phyloP scores from a whole-genome alignment of 202 grass and related monocot species.

The Setaria italica region DNA sequence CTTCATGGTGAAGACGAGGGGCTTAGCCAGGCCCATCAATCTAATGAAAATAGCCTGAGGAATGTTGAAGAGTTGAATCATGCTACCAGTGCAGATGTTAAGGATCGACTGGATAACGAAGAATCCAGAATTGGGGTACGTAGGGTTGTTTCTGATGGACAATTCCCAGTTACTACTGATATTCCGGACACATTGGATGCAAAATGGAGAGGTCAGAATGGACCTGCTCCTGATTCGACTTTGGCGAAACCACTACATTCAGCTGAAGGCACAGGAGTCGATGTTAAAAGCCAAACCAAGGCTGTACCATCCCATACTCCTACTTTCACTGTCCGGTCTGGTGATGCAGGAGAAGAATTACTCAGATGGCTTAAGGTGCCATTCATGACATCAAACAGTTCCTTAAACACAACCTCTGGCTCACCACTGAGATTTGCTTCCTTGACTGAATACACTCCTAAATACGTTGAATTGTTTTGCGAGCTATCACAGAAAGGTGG shows the following conservation, averaged over 20 bases:
- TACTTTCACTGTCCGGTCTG: slow-evolving; percentile 54
- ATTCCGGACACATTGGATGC: slow-evolving; percentile 86
- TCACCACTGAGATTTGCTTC: slow-evolving; percentile 55
- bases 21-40: slow-evolving; percentile 40
- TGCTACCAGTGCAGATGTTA: slow-evolving; percentile 51
- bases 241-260: slow-evolving; percentile 42
- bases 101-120: slow-evolving; percentile 47
- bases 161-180: slow-evolving; percentile 68
- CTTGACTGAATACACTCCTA: slow-evolving; percentile 73
- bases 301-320: slow-evolving; percentile 32
- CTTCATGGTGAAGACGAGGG: slow-evolving; percentile 38
- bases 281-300: slow-evolving; percentile 52
- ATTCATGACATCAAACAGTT: slow-evolving; percentile 71
- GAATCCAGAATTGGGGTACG: slow-evolving; percentile 57
- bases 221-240: slow-evolving; percentile 58
- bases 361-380: slow-evolving; percentile 71
- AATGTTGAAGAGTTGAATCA: slow-evolving; percentile 44
- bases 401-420: slow-evolving; percentile 74
- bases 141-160: slow-evolving; percentile 80
- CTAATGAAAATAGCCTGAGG: slow-evolving; percentile 40
- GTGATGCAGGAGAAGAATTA: slow-evolving; percentile 69
- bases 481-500: slow-evolving; percentile 73
- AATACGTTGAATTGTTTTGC: slow-evolving; percentile 66
- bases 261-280: slow-evolving; percentile 44
- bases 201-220: slow-evolving; percentile 89